These are phyloP conservation scores for Daldinia decipiens DNA, from an alignment of 495 filamentous ascomycete genomes.

Conservation along the genomic window DNA sequence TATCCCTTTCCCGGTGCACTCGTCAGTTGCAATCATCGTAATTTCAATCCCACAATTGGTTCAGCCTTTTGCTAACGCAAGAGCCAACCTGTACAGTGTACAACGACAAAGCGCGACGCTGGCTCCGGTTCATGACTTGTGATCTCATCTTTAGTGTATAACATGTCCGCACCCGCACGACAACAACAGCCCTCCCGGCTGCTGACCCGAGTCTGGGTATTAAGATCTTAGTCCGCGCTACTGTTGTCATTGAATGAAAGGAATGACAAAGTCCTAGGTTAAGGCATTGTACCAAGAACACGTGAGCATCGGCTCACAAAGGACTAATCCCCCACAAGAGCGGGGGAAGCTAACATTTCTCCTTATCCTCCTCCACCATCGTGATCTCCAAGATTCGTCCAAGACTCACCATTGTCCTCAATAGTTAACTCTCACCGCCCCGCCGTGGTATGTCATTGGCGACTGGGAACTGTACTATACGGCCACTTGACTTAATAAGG, in stretches of 20 bases:
- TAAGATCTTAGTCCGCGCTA: background rate
- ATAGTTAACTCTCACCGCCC: slow-evolving; percentile 29
- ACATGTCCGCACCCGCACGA: background rate
- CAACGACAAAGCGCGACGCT: background rate
- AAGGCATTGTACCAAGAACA: slow-evolving; percentile 1
- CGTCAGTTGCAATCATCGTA: background rate
- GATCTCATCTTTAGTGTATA: background rate
- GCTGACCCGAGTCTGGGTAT: background rate
- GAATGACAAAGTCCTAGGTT: background rate
- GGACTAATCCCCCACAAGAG: slow-evolving; percentile 33
- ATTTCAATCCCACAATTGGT: slow-evolving; percentile 1
- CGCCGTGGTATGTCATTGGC: slow-evolving; percentile 11
- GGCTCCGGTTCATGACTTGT: background rate
- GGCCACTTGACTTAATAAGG: slow-evolving; percentile 26
- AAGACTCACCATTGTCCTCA: slow-evolving; percentile 14
- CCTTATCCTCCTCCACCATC: slow-evolving; percentile 28
- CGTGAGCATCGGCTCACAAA: slow-evolving; percentile 3
- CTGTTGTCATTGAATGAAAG: background rate
- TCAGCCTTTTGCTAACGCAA: slow-evolving; percentile 2
- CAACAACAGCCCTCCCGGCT: background rate
- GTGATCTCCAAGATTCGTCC: slow-evolving; percentile 30
- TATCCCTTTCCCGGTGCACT: slow-evolving; percentile 7
- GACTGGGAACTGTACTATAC: background rate
- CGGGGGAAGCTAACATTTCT: slow-evolving; percentile 27
- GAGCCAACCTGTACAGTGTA: background rate